These are phyloP conservation scores for Lentinus brumalis DNA, from an alignment of 768 basidiomycete genomes.

Conservation along the genomic window DNA sequence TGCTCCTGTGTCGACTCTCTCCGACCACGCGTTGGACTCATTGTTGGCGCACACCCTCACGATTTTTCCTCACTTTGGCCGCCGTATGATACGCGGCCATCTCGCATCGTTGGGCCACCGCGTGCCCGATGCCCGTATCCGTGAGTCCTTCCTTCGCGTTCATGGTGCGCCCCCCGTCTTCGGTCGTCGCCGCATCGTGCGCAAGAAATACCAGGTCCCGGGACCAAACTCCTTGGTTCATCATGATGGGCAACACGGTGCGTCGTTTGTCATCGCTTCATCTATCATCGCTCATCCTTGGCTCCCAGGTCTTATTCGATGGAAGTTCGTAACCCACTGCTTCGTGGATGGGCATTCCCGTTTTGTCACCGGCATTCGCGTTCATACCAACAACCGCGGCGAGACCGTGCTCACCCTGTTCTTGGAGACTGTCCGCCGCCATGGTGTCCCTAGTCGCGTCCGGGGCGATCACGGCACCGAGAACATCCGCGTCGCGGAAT, in stretches of 20 bases:
- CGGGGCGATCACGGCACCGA: conserved; percentile 44
- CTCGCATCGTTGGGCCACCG: conserved; percentile 1
- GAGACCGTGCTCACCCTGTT: conserved; percentile 40
- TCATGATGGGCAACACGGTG: conserved; percentile 27
- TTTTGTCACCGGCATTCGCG: conserved; percentile 33
- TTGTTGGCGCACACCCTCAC: not conserved
- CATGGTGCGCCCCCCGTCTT: conserved; percentile 3
- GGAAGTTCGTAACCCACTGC: conserved; percentile 24
- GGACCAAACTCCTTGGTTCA: conserved; percentile 27
- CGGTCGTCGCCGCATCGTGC: conserved; percentile 1
- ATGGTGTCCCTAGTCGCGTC: conserved; percentile 34
- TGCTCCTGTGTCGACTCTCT: conserved; percentile 15
- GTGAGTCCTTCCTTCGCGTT: conserved; percentile 3
- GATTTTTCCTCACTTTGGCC: conserved; percentile 3
- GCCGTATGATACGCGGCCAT: conserved; percentile 6
- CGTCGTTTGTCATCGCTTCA: too few species aligned
- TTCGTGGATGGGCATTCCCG: conserved; percentile 31
- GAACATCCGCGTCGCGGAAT: conserved; percentile 34
- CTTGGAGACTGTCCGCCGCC: conserved; percentile 17
- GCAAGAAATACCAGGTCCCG: conserved; percentile 22
- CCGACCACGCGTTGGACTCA: not conserved
- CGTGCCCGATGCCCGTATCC: not conserved
- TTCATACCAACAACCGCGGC: conserved; percentile 41
- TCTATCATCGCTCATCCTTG: not conserved
- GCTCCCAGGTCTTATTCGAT: too few species aligned